Evolutionary conservation across 257 asterid genomes (phyloP).

Genomic region (Pogostemon cablin): DNA sequence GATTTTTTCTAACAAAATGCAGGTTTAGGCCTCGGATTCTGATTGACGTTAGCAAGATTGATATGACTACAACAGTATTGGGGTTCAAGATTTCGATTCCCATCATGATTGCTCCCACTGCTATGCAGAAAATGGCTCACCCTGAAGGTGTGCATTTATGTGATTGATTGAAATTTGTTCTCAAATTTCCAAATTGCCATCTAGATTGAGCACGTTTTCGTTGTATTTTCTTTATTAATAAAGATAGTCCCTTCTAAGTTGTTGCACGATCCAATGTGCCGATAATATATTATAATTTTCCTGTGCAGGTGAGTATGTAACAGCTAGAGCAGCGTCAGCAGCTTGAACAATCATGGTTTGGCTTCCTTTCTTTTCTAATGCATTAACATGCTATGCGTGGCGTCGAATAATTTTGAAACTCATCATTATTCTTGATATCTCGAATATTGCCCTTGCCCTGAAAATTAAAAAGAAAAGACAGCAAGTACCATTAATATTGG

Average conservation of each 20-base stretch:
- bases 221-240: too few relatives aligned
- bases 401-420: background rate
- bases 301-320: conserved; percentile 90
- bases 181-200: background rate
- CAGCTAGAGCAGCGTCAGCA: conserved; percentile 97
- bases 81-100: conserved; percentile 85
- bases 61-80: conserved; percentile 56
- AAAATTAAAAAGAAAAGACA: background rate
- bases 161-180: background rate
- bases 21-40: conserved; percentile 90
- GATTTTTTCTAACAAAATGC: conserved; percentile 17
- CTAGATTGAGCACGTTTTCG: background rate
- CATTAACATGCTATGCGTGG: background rate
- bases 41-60: conserved; percentile 77
- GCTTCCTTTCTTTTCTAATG: conserved; percentile 24
- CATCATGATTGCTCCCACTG: conserved; percentile 92
- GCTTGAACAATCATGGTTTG: conserved; percentile 95
- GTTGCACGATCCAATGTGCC: conserved; percentile 4
- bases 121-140: conserved; percentile 94
- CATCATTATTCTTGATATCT: background rate
- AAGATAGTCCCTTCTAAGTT: too few relatives aligned
- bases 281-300: conserved; percentile 17
- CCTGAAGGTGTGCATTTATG: conserved; percentile 66
- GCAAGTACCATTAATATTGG: background rate
- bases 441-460: background rate